Evolutionary conservation across 306 rosid species (phyloP).

Genomic region (Rubus idaeus): DNA sequence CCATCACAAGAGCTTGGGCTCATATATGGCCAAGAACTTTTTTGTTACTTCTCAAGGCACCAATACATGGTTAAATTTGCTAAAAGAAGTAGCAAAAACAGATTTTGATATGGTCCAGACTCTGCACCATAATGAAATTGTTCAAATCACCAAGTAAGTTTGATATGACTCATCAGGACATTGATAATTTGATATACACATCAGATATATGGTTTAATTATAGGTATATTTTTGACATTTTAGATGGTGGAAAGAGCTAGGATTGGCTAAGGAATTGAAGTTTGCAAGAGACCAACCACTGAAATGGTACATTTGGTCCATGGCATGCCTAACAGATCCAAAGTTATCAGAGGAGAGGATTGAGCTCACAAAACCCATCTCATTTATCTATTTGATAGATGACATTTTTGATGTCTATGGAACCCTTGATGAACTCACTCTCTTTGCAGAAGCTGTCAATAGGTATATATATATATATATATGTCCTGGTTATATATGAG

Average conservation of each 20-base stretch:
- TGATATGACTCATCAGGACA: not conserved
- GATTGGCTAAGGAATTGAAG: constrained; percentile 45
- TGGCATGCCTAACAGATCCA: constrained; percentile 54
- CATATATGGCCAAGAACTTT: constrained; percentile 42
- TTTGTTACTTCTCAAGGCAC: constrained; percentile 7
- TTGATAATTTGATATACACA: not conserved
- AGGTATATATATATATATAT: constrained; percentile 29
- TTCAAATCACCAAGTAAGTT: constrained; percentile 42
- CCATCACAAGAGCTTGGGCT: constrained; percentile 51
- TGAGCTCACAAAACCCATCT: constrained; percentile 64
- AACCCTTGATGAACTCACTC: constrained; percentile 49
- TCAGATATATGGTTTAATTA: not conserved
- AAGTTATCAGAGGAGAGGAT: constrained; percentile 50
- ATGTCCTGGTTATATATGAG: not conserved
- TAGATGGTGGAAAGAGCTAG: constrained; percentile 70
- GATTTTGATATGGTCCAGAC: constrained; percentile 38
- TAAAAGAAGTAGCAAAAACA: constrained; percentile 44
- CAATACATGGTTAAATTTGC: constrained; percentile 37
- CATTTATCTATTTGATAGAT: constrained; percentile 62
- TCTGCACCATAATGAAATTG: constrained; percentile 39
- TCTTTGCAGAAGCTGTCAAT: constrained; percentile 52
- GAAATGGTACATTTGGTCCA: constrained; percentile 67
- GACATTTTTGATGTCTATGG: constrained; percentile 72
- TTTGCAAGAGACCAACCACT: constrained; percentile 64
- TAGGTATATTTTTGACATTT: not conserved